These are phyloP conservation scores for Endoconidiophora polonica DNA, from an alignment of 2,329 filamentous ascomycete genomes.

Conservation along the genomic window DNA sequence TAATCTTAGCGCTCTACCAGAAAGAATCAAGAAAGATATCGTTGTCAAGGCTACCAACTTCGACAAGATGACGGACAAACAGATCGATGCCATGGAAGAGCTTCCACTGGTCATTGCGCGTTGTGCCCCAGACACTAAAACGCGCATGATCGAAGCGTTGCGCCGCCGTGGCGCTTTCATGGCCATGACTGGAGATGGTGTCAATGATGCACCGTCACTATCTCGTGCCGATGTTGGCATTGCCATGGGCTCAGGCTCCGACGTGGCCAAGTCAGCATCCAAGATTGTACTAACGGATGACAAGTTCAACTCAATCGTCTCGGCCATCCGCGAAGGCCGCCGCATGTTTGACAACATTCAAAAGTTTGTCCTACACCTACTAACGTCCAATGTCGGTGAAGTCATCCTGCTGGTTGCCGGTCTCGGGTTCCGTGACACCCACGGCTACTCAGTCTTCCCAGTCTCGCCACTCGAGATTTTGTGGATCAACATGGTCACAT, in stretches of 20 bases:
- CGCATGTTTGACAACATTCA: slow-evolving; percentile 83
- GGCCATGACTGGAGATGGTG: slow-evolving; percentile 79
- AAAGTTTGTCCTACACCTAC: slow-evolving; percentile 67
- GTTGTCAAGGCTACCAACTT: slow-evolving; percentile 66
- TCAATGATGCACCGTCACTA: slow-evolving; percentile 72
- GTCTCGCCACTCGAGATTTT: slow-evolving; percentile 74
- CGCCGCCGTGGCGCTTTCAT: slow-evolving; percentile 60
- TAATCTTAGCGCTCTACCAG: slow-evolving; percentile 41
- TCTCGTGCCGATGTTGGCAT: slow-evolving; percentile 74
- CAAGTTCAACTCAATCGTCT: slow-evolving; percentile 75
- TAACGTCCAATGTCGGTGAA: slow-evolving; percentile 70
- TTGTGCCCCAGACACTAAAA: slow-evolving; percentile 73
- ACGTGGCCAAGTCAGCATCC: slow-evolving; percentile 69
- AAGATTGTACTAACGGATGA: slow-evolving; percentile 76
- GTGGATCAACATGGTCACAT: slow-evolving; percentile 91
- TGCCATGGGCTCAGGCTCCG: slow-evolving; percentile 76
- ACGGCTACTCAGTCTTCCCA: slow-evolving; percentile 64
- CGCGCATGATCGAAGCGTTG: slow-evolving; percentile 77
- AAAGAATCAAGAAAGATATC: slow-evolving; percentile 47
- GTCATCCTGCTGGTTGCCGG: slow-evolving; percentile 69
- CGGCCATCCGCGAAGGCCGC: slow-evolving; percentile 66
- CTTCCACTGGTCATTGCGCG: slow-evolving; percentile 69
- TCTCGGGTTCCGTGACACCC: slow-evolving; percentile 59
- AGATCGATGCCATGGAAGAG: slow-evolving; percentile 60
- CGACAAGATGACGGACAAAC: slow-evolving; percentile 55